Conservation (phyloP, 345 rosid genomes). For the Arabis hirsuta region DNA sequence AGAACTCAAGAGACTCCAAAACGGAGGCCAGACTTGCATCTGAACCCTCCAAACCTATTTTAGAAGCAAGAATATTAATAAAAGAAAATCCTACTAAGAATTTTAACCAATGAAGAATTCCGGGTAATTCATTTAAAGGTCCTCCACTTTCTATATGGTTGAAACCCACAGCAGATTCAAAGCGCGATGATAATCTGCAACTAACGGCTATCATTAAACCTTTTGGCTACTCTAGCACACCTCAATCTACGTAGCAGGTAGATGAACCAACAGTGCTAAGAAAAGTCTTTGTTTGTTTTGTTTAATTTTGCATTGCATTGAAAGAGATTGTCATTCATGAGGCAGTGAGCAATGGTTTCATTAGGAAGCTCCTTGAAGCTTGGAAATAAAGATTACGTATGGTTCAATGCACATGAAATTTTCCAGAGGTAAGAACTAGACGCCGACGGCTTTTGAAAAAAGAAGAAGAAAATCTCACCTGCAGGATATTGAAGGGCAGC, state of each 20-base stretch:
- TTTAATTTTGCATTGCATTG: constrained; percentile 3
- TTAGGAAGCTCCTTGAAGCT: neutral
- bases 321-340: constrained; percentile 3
- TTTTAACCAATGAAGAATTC: neutral
- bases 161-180: neutral
- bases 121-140: neutral
- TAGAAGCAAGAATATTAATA: constrained; percentile 10
- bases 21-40: constrained; percentile 91
- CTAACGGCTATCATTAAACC: neutral
- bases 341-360: neutral
- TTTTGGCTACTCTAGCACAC: constrained; percentile 3
- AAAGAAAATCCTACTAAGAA: neutral
- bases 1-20: constrained; percentile 85
- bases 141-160: neutral
- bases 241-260: neutral
- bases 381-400: neutral
- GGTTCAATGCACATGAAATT: neutral
- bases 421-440: constrained; percentile 7
- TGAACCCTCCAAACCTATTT: constrained; percentile 82
- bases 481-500: constrained; percentile 97
- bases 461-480: constrained; percentile 51
- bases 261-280: neutral
- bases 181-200: neutral
- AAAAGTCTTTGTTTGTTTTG: neutral
- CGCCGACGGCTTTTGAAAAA: neutral